Conservation (phyloP, 2,329 filamentous ascomycete genomes). For the Zymoseptoria brevis region DNA sequence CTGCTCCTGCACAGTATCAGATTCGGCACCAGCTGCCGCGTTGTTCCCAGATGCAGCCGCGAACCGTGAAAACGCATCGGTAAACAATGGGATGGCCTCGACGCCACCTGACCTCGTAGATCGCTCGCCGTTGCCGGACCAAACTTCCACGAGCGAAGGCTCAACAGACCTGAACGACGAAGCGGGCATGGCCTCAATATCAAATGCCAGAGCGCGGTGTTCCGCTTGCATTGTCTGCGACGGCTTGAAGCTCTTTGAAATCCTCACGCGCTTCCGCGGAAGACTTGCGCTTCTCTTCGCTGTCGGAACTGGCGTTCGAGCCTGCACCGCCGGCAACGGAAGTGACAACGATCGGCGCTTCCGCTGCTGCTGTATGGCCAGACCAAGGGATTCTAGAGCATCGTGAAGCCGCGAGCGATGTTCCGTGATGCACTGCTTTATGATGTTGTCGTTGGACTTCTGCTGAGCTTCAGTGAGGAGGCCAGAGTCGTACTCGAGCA, state of each 20-base stretch:
- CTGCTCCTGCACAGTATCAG: neutral
- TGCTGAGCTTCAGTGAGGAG: neutral
- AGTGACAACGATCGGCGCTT: neutral
- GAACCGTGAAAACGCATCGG: neutral
- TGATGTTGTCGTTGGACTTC: neutral
- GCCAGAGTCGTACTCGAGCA: neutral
- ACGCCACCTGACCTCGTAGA: neutral
- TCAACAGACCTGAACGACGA: neutral
- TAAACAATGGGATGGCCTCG: neutral
- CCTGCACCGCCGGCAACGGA: neutral
- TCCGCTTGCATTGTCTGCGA: slow-evolving; percentile 1
- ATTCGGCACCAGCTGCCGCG: neutral
- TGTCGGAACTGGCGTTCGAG: neutral
- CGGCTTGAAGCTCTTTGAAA: neutral
- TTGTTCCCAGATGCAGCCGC: neutral
- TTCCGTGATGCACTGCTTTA: neutral
- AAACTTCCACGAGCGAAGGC: neutral
- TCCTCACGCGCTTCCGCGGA: neutral
- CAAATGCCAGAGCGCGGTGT: neutral
- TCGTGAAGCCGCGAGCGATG: neutral
- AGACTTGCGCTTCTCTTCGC: neutral
- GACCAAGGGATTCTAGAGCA: neutral
- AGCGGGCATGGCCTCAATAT: neutral
- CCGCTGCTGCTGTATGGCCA: neutral
- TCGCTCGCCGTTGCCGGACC: neutral